Percentiles rank a stretch among this genome's conserved stretches.
These are phyloP conservation scores for Beauveria sp. DNA, from an alignment of 2,329 filamentous ascomycete species.

Conservation along the genomic window DNA sequence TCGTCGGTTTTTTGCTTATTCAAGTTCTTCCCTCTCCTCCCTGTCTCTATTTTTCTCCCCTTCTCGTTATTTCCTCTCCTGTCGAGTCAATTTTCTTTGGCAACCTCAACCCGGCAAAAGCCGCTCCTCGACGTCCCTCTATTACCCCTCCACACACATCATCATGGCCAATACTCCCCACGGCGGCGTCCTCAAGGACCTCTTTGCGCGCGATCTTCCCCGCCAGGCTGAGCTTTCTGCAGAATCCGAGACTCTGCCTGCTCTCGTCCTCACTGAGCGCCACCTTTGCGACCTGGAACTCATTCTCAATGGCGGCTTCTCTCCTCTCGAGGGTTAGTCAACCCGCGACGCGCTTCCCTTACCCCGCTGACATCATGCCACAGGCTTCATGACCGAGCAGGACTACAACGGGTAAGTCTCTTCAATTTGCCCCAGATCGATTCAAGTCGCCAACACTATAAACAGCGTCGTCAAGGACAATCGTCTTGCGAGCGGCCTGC, in stretches of 20 bases:
- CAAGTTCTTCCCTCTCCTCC: background rate
- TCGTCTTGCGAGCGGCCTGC: slow-evolving; percentile 78
- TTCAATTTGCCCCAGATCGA: background rate
- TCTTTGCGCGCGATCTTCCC: slow-evolving; percentile 85
- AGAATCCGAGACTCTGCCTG: slow-evolving; percentile 81
- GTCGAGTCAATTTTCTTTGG: background rate
- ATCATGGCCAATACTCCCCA: slow-evolving; percentile 67
- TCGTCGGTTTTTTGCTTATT: background rate
- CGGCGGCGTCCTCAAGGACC: slow-evolving; percentile 95
- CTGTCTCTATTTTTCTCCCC: background rate
- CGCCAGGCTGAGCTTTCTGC: slow-evolving; percentile 69
- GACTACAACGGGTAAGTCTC: slow-evolving; percentile 81
- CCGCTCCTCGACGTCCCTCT: background rate
- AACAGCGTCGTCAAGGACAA: slow-evolving; percentile 77
- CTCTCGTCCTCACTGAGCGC: slow-evolving; percentile 79
- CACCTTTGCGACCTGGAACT: slow-evolving; percentile 97
- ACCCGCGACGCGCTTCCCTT: background rate
- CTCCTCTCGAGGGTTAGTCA: slow-evolving; percentile 81
- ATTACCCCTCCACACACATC: slow-evolving; percentile 14
- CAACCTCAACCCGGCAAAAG: background rate
- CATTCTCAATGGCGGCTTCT: slow-evolving; percentile 96
- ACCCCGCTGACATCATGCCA: slow-evolving; percentile 13
- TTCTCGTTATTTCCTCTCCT: slow-evolving; percentile 1
- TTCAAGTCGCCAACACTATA: slow-evolving; percentile 19
- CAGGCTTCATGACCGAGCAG: slow-evolving; percentile 94